Evolutionary conservation across 1,284 basidiomycete species (phyloP), one percentile per base, ranked within the genome.

Genomic region (Pisolithus thermaeus): DNA sequence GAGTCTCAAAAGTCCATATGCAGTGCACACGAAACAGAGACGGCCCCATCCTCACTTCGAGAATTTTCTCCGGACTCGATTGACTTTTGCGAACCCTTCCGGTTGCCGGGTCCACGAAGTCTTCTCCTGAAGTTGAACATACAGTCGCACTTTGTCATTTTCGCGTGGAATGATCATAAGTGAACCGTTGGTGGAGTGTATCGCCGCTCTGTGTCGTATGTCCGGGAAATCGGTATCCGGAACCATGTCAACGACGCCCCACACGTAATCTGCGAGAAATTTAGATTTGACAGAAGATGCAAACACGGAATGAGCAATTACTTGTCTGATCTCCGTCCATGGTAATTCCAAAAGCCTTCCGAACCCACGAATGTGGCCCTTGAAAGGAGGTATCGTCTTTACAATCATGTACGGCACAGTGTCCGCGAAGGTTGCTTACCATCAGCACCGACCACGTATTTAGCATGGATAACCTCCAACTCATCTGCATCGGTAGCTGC

Each of bases 301-400:
- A 1, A 44, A 42, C 47, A 18, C n/a, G 25, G 25, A 9, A 9
- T 3, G n/a, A 42, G 30, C 4, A 7, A 32, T 47, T 39, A 77
- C 78, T 75, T 3, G 75, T 78, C 50, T 76, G 73, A 56, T 83
- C 81, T 36, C 81, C 81, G 28, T 81, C 76, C 76, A 83, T 78
- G 18, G 63, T 58, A 50, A 83, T 76, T 3, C 70, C 74, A 20
- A 82, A 67, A 2, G 64, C 58, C 48, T 78, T 76, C 36, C 81
- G 73, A 4, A 80, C 78, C 81, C 81, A 83, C 5, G 79, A 81
- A 61, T 83, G 80, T 1, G 81, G 80, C 6, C 75, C 75, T 76
- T 52, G 12, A 35, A 14, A 35, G 3, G 12, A 14, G 11, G 32
- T 5, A 35, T 41, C 27, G 25, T 7, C 44, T 2, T 9, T 40